Percentiles rank a stretch among this genome's conserved stretches.
phyloP scores from a whole-genome alignment of 768 basidiomycete genomes.

The Mycena latifolia region DNA sequence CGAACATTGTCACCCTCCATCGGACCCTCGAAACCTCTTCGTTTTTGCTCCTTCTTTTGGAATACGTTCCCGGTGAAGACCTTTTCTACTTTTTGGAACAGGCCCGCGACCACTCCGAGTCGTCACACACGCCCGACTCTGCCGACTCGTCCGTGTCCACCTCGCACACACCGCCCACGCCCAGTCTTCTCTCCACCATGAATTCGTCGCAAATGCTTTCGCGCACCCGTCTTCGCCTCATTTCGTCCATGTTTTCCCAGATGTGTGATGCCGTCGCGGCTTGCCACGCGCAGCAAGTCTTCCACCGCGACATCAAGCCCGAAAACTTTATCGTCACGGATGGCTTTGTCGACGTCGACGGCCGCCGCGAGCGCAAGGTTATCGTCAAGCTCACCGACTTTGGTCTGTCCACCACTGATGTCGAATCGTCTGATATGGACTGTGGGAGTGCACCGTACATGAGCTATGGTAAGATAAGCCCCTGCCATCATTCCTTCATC shows the following conservation, averaged over 20 bases:
- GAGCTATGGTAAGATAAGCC: constrained; percentile 84
- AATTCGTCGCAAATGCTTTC: constrained; percentile 87
- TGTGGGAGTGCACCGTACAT: constrained; percentile 99
- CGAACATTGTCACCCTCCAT: constrained; percentile 95
- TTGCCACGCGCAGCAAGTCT: constrained; percentile 92
- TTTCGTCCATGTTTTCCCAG: constrained; percentile 97
- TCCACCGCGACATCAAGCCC: constrained; percentile 98
- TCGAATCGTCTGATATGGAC: constrained; percentile 94
- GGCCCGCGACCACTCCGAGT: constrained; percentile 87
- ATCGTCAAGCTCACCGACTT: constrained; percentile 98
- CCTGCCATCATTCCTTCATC: constrained; percentile 8
- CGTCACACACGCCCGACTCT: constrained; percentile 50
- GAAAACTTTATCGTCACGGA: constrained; percentile 98
- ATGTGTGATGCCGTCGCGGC: constrained; percentile 99
- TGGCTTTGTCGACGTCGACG: constrained; percentile 69
- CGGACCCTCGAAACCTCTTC: constrained; percentile 93
- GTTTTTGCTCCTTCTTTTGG: constrained; percentile 92
- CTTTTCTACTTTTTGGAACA: constrained; percentile 99
- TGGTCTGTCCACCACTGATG: constrained; percentile 92
- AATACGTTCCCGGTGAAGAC: constrained; percentile 97
- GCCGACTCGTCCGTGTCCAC: constrained; percentile 55
- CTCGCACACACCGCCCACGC: constrained; percentile 91
- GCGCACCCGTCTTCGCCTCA: constrained; percentile 88
- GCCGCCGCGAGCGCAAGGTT: constrained; percentile 84
- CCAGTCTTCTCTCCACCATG: constrained; percentile 88